Conservation (phyloP, 345 rosid genomes). For the Pugionium cornutum region DNA sequence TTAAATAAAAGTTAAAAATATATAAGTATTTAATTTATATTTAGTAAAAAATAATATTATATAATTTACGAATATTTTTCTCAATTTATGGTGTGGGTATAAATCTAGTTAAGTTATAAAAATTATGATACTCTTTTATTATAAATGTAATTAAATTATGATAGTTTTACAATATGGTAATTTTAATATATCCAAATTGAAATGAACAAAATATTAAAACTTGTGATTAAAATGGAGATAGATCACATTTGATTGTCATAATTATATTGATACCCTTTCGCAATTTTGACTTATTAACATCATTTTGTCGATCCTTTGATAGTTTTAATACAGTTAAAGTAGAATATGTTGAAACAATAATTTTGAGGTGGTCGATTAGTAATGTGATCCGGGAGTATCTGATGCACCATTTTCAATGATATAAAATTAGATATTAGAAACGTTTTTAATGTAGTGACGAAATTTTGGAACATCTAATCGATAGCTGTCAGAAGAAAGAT, state of each 20-base stretch:
- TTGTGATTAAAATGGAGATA: too few species aligned
- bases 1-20: too few species aligned
- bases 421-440: slow-evolving; percentile 8
- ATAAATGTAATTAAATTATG: too few species aligned
- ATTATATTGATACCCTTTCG: not conserved
- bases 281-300: not conserved
- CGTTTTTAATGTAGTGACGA: slow-evolving; percentile 10
- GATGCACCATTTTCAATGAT: not conserved
- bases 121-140: too few species aligned
- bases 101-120: too few species aligned
- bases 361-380: not conserved
- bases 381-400: slow-evolving; percentile 1
- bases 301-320: not conserved
- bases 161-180: too few species aligned
- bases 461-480: not conserved
- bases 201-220: too few species aligned
- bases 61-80: too few species aligned
- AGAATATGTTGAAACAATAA: not conserved
- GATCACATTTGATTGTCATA: not conserved
- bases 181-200: too few species aligned
- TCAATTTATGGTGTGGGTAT: too few species aligned
- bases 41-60: too few species aligned
- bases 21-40: too few species aligned
- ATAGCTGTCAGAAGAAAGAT: not conserved
- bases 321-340: slow-evolving; percentile 2